A percentile compares a stretch with the other conserved stretches of the same genome.
Conservation (phyloP, 1,284 basidiomycete species). For the Puccinia polysora region DNA sequence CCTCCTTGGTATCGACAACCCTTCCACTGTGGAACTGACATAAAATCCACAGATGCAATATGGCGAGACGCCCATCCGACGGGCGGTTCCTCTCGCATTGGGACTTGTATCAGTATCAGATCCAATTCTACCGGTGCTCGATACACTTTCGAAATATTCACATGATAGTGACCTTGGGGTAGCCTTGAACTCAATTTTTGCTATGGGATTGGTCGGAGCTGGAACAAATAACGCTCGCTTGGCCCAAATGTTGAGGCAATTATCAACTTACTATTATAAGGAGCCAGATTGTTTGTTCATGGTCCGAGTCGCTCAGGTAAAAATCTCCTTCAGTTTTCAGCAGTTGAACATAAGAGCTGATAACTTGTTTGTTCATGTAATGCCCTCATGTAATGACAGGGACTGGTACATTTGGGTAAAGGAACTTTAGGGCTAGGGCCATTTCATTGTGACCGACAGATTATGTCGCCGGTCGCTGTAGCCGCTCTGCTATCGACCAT, state of each 20-base stretch:
- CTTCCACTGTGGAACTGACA: neutral
- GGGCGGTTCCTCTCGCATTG: constrained; percentile 90
- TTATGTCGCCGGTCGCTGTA: constrained; percentile 82
- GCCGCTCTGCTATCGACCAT: constrained; percentile 86
- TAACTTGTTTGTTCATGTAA: too few relatives aligned
- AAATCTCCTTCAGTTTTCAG: neutral
- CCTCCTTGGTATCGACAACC: neutral
- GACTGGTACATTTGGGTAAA: constrained; percentile 97
- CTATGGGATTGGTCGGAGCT: constrained; percentile 97
- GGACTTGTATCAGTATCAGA: constrained; percentile 93
- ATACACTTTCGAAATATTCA: constrained; percentile 98
- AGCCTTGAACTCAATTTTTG: constrained; percentile 93
- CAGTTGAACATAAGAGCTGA: too few relatives aligned
- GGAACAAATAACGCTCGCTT: constrained; percentile 97
- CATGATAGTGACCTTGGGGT: constrained; percentile 97
- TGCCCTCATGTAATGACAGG: too few relatives aligned
- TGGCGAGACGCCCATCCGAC: constrained; percentile 86
- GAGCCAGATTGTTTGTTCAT: constrained; percentile 96
- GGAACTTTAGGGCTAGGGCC: constrained; percentile 97
- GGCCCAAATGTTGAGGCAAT: constrained; percentile 92
- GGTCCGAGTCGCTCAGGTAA: constrained; percentile 79
- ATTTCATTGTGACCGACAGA: constrained; percentile 86
- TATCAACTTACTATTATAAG: constrained; percentile 95
- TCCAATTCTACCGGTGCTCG: constrained; percentile 88
- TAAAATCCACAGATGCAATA: constrained; percentile 74